Base-by-base conservation (phyloP, 2,329 filamentous ascomycete genomes). In the Aureobasidium sp. region DNA sequence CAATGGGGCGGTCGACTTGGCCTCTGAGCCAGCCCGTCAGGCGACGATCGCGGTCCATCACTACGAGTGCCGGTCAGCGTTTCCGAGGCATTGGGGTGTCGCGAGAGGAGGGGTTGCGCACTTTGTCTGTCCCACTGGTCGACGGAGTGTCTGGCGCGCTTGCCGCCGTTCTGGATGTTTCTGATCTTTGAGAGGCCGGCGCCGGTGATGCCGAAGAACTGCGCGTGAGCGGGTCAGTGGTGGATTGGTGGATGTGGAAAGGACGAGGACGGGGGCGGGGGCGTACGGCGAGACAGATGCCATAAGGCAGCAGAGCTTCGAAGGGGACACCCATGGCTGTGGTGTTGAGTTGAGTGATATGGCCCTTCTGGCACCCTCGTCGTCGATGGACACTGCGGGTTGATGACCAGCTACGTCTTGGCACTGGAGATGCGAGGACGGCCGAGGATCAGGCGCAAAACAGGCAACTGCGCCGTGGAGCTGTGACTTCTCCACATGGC, bases 41-140 rank as follows among this genome's bases (percentile, higher is more conserved):
- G 64, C 84, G 75, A 68, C 79, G 74, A 71, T 87, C 84, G 72
- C 84, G 78, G 67, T 86, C 81, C 82, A 86, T 84, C 84, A 87
- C 84, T 87, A 70, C 17, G 10, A n/a, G 2, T 31, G 38, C 8
- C 29, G 19, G 37, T 62, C 45, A 57, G 29, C 38, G 31, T 42
- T 43, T 33, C 37, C 8, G 25, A 15, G 29, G 11, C 38, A 10
- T 45, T 46, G 40, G 23, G 29, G 6, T 19, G 23, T 43, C 25
- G 43, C 42, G 11, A 10, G 33, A 19, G 25, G 11, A 9, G 17
- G 10, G 7, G 23, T 58, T 38, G 67, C 71, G 49, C 70, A 74
- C 72, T 74, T 74, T 86, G 84, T 74, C 77, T 83, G 69, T 87
- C 84, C 84, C 84, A 87, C 66, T 77, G 75, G 72, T 86, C 84